Conservation (phyloP, 805 yeast species). For the Schizosaccharomyces pombe region ASM294v3 CU329670.1:260001-260500, state of each 20-base stretch:
- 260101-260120: constrained; percentile 80
- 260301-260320: constrained; percentile 11
- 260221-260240: constrained; percentile 60
- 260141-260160: constrained; percentile 64
- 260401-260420: constrained; percentile 91
- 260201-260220: constrained; percentile 48
- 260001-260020: constrained; percentile 49
- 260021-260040: constrained; percentile 58
- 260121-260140: constrained; percentile 75
- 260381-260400: constrained; percentile 56
- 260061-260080: constrained; percentile 36
- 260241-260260: no score
- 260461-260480: constrained; percentile 46
- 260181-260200: constrained; percentile 56
- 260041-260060: constrained; percentile 59
- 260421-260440: constrained; percentile 78
- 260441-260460: constrained; percentile 61
- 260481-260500: constrained; percentile 63
- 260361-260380: constrained; percentile 26
- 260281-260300: no score
- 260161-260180: constrained; percentile 45
- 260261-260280: no score
- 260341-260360: constrained; percentile 11
- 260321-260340: constrained; percentile 3
- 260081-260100: constrained; percentile 33